phyloP scores from a whole-genome alignment of 805 yeast genomes.

The Millerozyma miso region DNA sequence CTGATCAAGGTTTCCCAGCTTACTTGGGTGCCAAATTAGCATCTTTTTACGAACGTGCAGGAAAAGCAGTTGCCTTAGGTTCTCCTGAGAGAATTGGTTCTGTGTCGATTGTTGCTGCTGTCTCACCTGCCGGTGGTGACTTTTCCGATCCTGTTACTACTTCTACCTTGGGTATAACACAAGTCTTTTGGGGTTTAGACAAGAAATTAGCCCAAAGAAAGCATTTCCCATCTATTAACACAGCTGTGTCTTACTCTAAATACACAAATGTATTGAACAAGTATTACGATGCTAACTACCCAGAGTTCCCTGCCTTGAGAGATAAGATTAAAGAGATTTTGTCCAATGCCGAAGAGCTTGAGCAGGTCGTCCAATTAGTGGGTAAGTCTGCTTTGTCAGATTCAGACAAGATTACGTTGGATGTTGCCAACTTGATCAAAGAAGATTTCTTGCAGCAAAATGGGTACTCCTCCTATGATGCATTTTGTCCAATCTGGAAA shows the following conservation, averaged over 20 bases:
- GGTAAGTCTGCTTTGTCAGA: slow-evolving; percentile 98
- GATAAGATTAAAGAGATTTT: slow-evolving; percentile 90
- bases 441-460: slow-evolving; percentile 99
- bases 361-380: slow-evolving; percentile 97
- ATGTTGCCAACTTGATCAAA: slow-evolving; percentile 85
- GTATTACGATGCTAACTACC: slow-evolving; percentile 80
- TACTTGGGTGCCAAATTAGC: slow-evolving; percentile 98
- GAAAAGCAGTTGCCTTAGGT: slow-evolving; percentile 92
- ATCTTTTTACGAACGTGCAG: slow-evolving; percentile 99
- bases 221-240: slow-evolving; percentile 98
- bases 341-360: slow-evolving; percentile 96
- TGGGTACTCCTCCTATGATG: slow-evolving; percentile 97
- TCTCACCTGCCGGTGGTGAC: slow-evolving; percentile 99
- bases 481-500: slow-evolving; percentile 99
- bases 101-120: slow-evolving; percentile 99
- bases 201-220: slow-evolving; percentile 98
- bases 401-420: slow-evolving; percentile 93
- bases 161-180: slow-evolving; percentile 98
- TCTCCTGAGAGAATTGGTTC: slow-evolving; percentile 96
- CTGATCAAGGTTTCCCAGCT: slow-evolving; percentile 99
- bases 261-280: slow-evolving; percentile 83
- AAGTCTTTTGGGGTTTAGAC: slow-evolving; percentile 99
- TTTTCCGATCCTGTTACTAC: slow-evolving; percentile 99
- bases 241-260: slow-evolving; percentile 94
- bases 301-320: slow-evolving; percentile 89